A percentile compares a stretch with the other conserved stretches of the same genome.
These are phyloP conservation scores for Chlorella sp. DNA, from an alignment of 139 green algal species.

Conservation along the genomic window DNA sequence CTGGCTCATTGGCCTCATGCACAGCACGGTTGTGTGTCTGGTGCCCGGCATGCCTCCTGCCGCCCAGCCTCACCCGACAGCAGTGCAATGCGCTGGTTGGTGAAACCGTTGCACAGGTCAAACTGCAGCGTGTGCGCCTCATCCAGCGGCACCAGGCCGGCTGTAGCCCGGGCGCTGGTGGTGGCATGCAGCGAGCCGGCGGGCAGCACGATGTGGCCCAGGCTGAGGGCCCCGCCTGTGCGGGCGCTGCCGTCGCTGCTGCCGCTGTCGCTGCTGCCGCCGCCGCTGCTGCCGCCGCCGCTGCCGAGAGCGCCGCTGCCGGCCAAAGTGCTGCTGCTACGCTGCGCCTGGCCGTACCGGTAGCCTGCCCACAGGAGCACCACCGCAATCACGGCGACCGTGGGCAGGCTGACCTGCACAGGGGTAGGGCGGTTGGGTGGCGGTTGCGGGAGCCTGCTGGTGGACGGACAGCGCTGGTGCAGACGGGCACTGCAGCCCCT, in stretches of 20 bases:
- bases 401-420: background rate
- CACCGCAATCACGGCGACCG: background rate
- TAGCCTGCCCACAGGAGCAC: background rate
- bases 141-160: background rate
- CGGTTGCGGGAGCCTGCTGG: too few species aligned
- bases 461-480: too few species aligned
- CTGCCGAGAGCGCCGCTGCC: background rate
- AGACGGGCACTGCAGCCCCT: too few species aligned
- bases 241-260: background rate
- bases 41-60: too few species aligned
- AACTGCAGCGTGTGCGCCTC: conserved; percentile 5
- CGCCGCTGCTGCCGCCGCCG: background rate
- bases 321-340: background rate
- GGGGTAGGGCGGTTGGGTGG: too few species aligned
- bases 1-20: too few species aligned
- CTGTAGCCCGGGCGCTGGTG: too few species aligned
- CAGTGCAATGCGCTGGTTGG: conserved; percentile 21
- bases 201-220: too few species aligned
- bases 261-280: background rate
- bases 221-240: background rate
- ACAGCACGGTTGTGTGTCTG: too few species aligned
- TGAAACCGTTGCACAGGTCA: conserved; percentile 35
- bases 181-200: too few species aligned
- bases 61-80: conserved; percentile 4
- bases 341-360: background rate